Evolutionary conservation across 2,329 filamentous ascomycete genomes (phyloP).

Genomic region (Phyllosticta citribraziliensis): DNA sequence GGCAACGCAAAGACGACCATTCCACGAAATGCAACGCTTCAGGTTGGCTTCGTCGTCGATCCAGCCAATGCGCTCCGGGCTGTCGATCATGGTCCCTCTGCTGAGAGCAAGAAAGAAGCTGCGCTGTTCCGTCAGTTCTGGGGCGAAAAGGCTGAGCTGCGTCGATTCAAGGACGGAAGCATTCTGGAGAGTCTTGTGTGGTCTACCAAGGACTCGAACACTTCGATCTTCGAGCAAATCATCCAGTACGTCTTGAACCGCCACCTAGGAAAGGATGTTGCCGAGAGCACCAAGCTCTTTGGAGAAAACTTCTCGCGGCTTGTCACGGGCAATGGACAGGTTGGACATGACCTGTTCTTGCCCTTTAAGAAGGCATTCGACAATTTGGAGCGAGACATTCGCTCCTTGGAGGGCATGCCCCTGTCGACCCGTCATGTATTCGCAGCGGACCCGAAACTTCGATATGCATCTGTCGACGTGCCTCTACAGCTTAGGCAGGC

Average conservation of each 20-base stretch:
- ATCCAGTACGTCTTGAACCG: slow-evolving; percentile 58
- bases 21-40: slow-evolving; percentile 33
- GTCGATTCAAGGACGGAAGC: slow-evolving; percentile 89
- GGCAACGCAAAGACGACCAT: slow-evolving; percentile 18
- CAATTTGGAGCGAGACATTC: slow-evolving; percentile 65
- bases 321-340: slow-evolving; percentile 27
- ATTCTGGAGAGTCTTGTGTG: slow-evolving; percentile 90
- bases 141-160: slow-evolving; percentile 85
- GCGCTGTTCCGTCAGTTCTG: slow-evolving; percentile 81
- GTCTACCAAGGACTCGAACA: slow-evolving; percentile 50
- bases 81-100: slow-evolving; percentile 79
- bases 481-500: slow-evolving; percentile 39
- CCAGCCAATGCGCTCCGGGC: slow-evolving; percentile 60
- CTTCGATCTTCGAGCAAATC: slow-evolving; percentile 70
- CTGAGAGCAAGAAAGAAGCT: slow-evolving; percentile 76
- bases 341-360: slow-evolving; percentile 51
- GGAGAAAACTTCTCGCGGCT: slow-evolving; percentile 38
- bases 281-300: slow-evolving; percentile 37
- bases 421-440: slow-evolving; percentile 76
- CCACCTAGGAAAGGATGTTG: slow-evolving; percentile 54
- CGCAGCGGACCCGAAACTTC: slow-evolving; percentile 60
- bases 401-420: slow-evolving; percentile 70
- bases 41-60: slow-evolving; percentile 63
- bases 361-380: slow-evolving; percentile 60
- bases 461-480: slow-evolving; percentile 57